These are phyloP conservation scores for Populus tremula DNA, from an alignment of 345 rosid species.

Conservation along the genomic window DNA sequence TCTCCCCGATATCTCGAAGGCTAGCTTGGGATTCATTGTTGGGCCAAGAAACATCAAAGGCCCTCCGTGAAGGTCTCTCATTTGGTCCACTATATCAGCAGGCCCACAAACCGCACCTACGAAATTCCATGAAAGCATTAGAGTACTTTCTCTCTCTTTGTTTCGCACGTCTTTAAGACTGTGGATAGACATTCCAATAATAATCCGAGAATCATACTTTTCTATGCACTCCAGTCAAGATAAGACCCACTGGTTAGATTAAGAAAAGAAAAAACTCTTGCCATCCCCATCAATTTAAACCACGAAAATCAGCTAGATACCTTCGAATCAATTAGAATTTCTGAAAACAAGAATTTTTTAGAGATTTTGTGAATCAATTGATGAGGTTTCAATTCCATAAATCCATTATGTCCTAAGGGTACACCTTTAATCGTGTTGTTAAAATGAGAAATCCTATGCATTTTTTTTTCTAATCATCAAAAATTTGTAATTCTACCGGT, in stretches of 20 bases:
- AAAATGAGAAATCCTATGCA: not conserved
- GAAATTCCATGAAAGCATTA: not conserved
- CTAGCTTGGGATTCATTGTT: constrained; percentile 94
- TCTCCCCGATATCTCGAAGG: constrained; percentile 79
- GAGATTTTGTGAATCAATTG: not conserved
- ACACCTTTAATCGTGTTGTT: not conserved
- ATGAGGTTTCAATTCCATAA: not conserved
- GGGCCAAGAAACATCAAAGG: constrained; percentile 86
- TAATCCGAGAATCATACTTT: not conserved
- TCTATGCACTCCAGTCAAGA: not conserved
- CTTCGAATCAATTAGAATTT: not conserved
- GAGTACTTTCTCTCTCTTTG: not conserved
- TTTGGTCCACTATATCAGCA: constrained; percentile 67
- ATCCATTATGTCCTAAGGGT: not conserved
- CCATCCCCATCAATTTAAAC: not conserved
- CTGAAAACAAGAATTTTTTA: not conserved
- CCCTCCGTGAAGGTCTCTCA: constrained; percentile 97
- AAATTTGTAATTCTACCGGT: too few relatives aligned
- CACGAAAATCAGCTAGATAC: not conserved
- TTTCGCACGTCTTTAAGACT: not conserved
- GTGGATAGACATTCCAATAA: not conserved
- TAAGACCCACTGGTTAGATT: not conserved
- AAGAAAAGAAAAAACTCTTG: not conserved
- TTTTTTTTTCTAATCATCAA: not conserved
- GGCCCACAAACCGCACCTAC: constrained; percentile 92